Base-by-base conservation (phyloP, 2,329 filamentous ascomycete species). In the Sporothrix humicola region DNA sequence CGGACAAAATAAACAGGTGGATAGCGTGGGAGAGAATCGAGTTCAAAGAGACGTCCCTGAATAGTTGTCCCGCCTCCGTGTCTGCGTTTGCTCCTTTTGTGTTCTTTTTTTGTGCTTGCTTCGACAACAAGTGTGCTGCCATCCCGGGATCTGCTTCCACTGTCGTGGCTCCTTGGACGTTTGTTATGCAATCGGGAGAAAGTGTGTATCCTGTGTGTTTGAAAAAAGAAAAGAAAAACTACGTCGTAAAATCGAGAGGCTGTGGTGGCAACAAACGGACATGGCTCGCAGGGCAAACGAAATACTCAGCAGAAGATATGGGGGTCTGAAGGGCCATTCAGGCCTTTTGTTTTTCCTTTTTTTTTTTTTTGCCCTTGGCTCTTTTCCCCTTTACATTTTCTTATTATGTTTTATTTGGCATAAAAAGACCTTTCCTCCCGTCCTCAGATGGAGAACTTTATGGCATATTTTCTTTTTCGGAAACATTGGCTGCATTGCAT, bases 401-500 rank as follows among this genome's bases (percentile, higher is more conserved):
- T 26, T 26, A 26, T 26, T 26, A 26, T 26, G 23, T 26, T 26
- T 26, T 26, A 26, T 26, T 26, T 26, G 23, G 23, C 23, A 26
- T 26, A 26, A 1, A 1, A 26, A 26, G 23, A 26, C 23, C 23
- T 26, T 26, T 26, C 23, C 23, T 26, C 23, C 23, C 23, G 23
- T 26, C 23, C 23, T 26, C 23, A 26, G 23, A 26, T 26, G 23
- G 23, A 26, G 23, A 26, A 26, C 23, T 26, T 26, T 26, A 26
- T 26, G 12, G 65, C n/a, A 52, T 68, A 54, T 69, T 69, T 54
- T 15, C 48, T 69, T 69, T 69, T 31, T 31, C 56, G 52, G 42
- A 56, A 71, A 71, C 58, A 61, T 37, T 54, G 37, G 31, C n/a
- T 44, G 31, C 23, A 10, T 50, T 31, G 20, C 13, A n/a, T 44